Evolutionary conservation across 139 green algal genomes (phyloP), one percentile per base, ranked within the genome.

Genomic region (Yamagishiella unicocca): DNA sequence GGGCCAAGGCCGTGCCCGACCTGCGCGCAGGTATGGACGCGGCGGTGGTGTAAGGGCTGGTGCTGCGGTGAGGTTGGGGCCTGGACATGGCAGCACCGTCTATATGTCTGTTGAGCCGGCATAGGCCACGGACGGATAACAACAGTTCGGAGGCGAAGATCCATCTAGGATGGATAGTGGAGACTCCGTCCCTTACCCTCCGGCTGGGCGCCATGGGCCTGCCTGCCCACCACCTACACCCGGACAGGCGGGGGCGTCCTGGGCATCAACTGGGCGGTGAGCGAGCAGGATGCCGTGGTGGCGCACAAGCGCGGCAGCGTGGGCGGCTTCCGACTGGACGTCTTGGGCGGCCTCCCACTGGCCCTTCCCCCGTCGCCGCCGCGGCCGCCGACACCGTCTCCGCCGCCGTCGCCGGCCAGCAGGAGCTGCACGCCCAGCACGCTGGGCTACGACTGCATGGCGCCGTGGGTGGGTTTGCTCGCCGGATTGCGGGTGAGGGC

Each of bases 391-490:
- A 29, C 29, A 38, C 62, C 62, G 29, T n/a, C 29, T 17, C n/a
- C 58, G 22, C 58, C 58, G 58, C 14, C 19, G 58, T 6, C 58
- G 62, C 29, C n/a, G 62, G 6, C 29, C 62, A 3, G n/a, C n/a
- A n/a, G n/a, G n/a, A n/a, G n/a, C n/a, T 81, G 73, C 46, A 81
- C 42, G 10, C 73, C 27, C 27, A 81, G 73, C 45, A 64, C 27
- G 6, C 73, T 81, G 73, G 73, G 73, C 31, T 81, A 81, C 73
- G 9, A 42, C 7, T 81, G 73, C 46, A 81, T 81, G 73, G 43
- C 45, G 17, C 29, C 40, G 6, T 12, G 42, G 43, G 73, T 81
- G 73, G 46, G 3, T 24, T 17, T 17, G 14, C 14, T 17, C 50
- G 58, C 17, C 17, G 58, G 58, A 38, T 73, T 73, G 31, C 24